These are phyloP conservation scores for Nidularia pulvinata DNA, from an alignment of 768 basidiomycete species.

Conservation along the genomic window DNA sequence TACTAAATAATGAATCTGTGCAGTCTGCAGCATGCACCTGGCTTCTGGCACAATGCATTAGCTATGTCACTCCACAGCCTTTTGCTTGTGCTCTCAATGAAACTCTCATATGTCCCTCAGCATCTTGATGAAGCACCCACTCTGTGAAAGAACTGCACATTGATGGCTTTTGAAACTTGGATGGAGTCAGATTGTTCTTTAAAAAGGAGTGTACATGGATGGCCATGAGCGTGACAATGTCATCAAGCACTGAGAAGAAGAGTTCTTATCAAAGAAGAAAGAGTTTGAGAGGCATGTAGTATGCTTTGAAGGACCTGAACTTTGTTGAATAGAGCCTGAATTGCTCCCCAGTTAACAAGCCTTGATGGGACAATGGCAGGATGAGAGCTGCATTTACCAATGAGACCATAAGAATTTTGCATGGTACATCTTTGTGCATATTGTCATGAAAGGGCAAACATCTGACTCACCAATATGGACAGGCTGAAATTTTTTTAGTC, in stretches of 20 bases:
- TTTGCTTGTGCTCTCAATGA: slow-evolving; percentile 21
- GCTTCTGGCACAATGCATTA: neutral
- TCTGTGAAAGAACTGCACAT: slow-evolving; percentile 26
- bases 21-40: neutral
- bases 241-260: slow-evolving; percentile 6
- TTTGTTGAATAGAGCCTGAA: neutral
- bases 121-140: slow-evolving; percentile 16
- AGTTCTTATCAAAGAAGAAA: neutral
- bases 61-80: slow-evolving; percentile 17
- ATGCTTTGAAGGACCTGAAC: neutral
- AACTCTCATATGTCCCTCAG: slow-evolving; percentile 24
- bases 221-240: slow-evolving; percentile 28
- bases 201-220: slow-evolving; percentile 27
- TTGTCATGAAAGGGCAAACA: neutral
- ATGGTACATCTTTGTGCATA: neutral
- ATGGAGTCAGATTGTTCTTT: slow-evolving; percentile 19
- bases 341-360: too few species aligned
- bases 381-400: neutral
- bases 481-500: neutral
- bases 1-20: neutral
- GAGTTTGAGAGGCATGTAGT: neutral
- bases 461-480: neutral
- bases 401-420: neutral
- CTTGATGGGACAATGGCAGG: neutral
- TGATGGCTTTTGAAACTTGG: slow-evolving; percentile 33